Conservation (phyloP, 192 early-diverging fungal species). For the Polychytrium aggregatum region DNA sequence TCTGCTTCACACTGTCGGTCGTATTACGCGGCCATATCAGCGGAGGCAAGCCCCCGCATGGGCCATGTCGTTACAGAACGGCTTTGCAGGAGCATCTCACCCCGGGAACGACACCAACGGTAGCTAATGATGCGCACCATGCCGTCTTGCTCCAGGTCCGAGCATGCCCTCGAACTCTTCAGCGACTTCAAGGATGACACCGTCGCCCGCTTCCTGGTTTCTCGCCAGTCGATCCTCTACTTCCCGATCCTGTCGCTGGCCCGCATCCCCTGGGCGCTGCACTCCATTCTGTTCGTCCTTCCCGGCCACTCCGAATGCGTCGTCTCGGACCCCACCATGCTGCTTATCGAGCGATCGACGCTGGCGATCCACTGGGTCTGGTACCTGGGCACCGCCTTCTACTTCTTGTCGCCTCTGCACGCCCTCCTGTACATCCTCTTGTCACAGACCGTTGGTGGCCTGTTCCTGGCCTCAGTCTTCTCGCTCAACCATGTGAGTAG, state of each 20-base stretch:
- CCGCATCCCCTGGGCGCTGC: constrained; percentile 64
- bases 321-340: constrained; percentile 26
- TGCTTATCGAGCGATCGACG: constrained; percentile 35
- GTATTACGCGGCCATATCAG: no score
- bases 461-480: constrained; percentile 64
- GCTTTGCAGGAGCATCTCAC: no score
- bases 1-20: no score
- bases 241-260: constrained; percentile 66
- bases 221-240: constrained; percentile 40
- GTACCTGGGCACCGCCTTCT: constrained; percentile 47
- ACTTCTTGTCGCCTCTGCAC: constrained; percentile 15
- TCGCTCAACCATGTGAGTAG: constrained; percentile 60
- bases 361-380: constrained; percentile 58
- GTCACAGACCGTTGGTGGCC: constrained; percentile 55
- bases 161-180: constrained; percentile 42
- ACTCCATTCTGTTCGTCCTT: constrained; percentile 41
- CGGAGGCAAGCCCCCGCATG: no score
- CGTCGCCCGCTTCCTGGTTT: constrained; percentile 53
- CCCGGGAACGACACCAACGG: no score
- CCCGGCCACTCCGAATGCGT: constrained; percentile 18
- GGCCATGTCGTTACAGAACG: no score
- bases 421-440: constrained; percentile 48
- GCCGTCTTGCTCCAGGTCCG: constrained; percentile 66
- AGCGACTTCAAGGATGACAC: constrained; percentile 28
- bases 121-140: constrained; percentile 80